Evolutionary conservation across 768 basidiomycete species (phyloP), one percentile per base, ranked within the genome.

Genomic region (Epithele typhae): DNA sequence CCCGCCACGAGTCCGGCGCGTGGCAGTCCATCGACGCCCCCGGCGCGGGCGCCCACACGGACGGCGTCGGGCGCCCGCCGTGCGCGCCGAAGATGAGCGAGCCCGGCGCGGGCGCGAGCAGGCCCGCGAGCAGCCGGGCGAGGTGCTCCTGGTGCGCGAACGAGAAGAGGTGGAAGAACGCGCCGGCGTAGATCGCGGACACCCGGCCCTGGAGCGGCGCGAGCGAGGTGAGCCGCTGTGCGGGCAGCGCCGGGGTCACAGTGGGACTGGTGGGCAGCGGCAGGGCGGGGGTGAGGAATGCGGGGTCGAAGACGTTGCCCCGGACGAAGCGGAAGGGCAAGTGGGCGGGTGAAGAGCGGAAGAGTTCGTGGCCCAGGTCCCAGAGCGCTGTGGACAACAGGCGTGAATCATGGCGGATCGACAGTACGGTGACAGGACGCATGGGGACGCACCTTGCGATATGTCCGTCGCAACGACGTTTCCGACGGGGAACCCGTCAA

Each of bases 301-400:
- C 46, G 7, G 71, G 61, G 48, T 81, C 70, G 37, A 85, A 73
- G 0, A 63, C 68, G 48, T 86, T 72, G 1, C 82, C 84, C 10
- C 68, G 60, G 15, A 85, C 45, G 56, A 86, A 85, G 0, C 65
- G 59, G 0, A 69, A 76, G 3, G 79, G 76, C 59, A 79, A 84
- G 0, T 72, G 67, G 25, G 72, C 64, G 0, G 74, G 71, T 0
- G 68, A 77, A 3, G 75, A 70, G 40, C 61, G 70, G 64, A 82
- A 87, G 14, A 86, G 66, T 33, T 74, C 66, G 51, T 84, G 81
- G 1, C 83, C 83, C 4, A 75, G 66, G 6, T 77, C 68, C 82
- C 81, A 84, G 51, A 80, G 78, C 9, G 64, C 82, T 82, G 45
- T 15, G 21, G 24, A 15, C 21, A 9, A 17, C 15, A 33, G 21